Evolutionary conservation across 208 protist species (phyloP).

Genomic region (Crithidia thermophila): DNA sequence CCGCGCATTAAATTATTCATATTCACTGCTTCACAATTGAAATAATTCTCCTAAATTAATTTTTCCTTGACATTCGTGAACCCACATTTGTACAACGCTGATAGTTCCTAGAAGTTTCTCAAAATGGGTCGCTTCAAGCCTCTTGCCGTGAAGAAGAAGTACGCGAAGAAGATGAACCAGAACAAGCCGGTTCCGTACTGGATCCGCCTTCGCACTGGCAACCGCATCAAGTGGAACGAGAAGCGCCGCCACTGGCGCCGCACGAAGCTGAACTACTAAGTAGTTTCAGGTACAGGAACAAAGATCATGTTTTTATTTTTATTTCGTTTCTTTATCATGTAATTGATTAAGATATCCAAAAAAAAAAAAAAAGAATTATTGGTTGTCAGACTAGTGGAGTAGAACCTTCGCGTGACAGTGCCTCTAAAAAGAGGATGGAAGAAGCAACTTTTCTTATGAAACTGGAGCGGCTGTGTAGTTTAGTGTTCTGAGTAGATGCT

Average conservation of each 20-base stretch:
- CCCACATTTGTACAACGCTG: too few relatives aligned
- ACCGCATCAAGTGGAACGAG: constrained; percentile 94
- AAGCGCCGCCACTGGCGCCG: constrained; percentile 96
- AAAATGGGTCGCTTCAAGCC: constrained; percentile 92
- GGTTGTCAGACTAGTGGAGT: too few relatives aligned
- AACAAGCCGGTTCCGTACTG: constrained; percentile 95
- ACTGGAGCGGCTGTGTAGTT: too few relatives aligned
- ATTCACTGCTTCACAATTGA: too few relatives aligned
- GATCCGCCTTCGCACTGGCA: constrained; percentile 92
- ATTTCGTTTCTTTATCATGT: constrained; percentile 14
- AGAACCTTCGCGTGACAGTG: too few relatives aligned
- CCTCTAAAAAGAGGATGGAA: too few relatives aligned
- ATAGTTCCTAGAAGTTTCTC: constrained; percentile 24
- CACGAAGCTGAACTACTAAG: constrained; percentile 94
- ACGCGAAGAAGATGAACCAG: constrained; percentile 94
- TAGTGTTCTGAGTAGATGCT: too few relatives aligned
- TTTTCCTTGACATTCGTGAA: too few relatives aligned
- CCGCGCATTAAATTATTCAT: too few relatives aligned
- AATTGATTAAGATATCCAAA: constrained; percentile 11
- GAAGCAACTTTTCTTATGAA: too few relatives aligned
- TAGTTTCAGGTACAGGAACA: constrained; percentile 10
- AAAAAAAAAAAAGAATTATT: constrained; percentile 22
- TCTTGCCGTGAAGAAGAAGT: constrained; percentile 94
- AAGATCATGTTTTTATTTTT: background rate
- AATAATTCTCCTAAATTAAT: too few relatives aligned